These are phyloP conservation scores for Actinidia arguta DNA, from an alignment of 179 eudicot genomes.

Conservation along the genomic window DNA sequence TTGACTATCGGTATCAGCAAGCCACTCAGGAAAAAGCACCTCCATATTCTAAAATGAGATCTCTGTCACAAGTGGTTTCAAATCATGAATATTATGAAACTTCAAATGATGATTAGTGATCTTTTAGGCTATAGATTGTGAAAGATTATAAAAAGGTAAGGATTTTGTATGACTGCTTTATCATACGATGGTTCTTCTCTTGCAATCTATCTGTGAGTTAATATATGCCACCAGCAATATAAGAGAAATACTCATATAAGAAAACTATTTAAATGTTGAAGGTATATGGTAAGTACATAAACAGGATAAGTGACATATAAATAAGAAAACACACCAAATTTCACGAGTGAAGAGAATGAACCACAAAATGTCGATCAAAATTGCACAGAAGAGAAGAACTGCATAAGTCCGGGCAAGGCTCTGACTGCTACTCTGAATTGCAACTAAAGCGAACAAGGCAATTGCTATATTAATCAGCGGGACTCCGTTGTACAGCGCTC, in stretches of 20 bases:
- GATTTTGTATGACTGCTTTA: no score
- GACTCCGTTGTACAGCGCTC: slow-evolving; percentile 86
- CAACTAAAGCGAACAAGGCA: slow-evolving; percentile 85
- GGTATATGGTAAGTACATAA: not conserved
- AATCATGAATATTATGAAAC: no score
- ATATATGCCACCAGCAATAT: not conserved
- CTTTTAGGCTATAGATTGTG: no score
- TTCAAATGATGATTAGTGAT: no score
- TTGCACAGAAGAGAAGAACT: slow-evolving; percentile 68
- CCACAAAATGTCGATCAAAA: slow-evolving; percentile 76
- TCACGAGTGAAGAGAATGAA: slow-evolving; percentile 74
- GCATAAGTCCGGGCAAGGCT: slow-evolving; percentile 89
- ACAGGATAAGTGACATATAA: not conserved
- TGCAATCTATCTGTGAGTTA: not conserved
- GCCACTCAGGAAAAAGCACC: no score
- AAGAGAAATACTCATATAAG: not conserved
- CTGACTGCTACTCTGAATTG: slow-evolving; percentile 94
- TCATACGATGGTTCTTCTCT: not conserved
- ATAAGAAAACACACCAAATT: slow-evolving; percentile 59
- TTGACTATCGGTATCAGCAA: no score
- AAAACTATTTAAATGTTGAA: not conserved
- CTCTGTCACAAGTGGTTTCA: no score
- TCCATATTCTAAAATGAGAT: no score
- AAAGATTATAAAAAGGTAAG: no score
- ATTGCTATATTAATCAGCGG: slow-evolving; percentile 69